phyloP scores from a whole-genome alignment of 805 yeast species.

The Candida awuae region DNA sequence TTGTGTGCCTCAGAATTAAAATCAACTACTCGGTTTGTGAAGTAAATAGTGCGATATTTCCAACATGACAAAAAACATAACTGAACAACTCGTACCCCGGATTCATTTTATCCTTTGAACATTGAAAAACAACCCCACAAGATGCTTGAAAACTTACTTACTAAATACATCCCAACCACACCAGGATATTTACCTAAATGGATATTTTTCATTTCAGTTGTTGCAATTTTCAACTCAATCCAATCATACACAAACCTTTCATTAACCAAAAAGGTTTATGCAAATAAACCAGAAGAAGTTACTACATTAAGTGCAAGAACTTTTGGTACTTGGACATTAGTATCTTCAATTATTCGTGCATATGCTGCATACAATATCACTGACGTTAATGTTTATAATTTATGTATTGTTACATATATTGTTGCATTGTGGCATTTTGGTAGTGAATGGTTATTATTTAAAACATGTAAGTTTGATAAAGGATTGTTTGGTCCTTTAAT shows the following conservation, averaged over 20 bases:
- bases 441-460: constrained; percentile 71
- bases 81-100: no score
- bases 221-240: constrained; percentile 83
- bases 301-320: constrained; percentile 78
- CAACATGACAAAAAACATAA: no score
- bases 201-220: constrained; percentile 72
- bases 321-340: constrained; percentile 95
- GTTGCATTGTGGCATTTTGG: constrained; percentile 82
- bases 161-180: constrained; percentile 31
- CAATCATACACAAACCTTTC: constrained; percentile 72
- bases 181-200: constrained; percentile 69
- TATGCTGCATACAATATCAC: constrained; percentile 77
- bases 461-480: constrained; percentile 75
- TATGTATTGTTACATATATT: constrained; percentile 71
- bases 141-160: constrained; percentile 13
- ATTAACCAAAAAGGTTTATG: constrained; percentile 76
- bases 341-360: constrained; percentile 74
- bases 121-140: no score
- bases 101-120: no score
- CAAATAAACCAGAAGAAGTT: constrained; percentile 50
- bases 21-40: no score
- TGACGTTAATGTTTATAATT: constrained; percentile 63
- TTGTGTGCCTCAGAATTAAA: no score
- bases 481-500: constrained; percentile 87
- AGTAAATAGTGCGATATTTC: no score